Percentiles rank a stretch among this genome's conserved stretches.
Conservation (phyloP, 805 yeast species). For the Candida gorgasii region DNA sequence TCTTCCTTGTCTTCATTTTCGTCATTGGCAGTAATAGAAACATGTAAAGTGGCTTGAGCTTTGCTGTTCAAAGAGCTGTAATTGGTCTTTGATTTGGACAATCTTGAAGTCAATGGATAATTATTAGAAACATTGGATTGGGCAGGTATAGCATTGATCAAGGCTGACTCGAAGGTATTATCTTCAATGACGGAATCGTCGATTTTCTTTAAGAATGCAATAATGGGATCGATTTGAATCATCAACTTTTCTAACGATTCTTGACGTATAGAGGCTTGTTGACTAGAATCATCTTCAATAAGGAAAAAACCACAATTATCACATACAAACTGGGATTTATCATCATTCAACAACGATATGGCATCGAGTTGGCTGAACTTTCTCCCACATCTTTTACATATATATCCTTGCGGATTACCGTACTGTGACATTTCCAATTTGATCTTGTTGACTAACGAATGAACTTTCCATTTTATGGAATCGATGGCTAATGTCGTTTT, state of each 20-base stretch:
- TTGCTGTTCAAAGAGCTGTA: conserved; percentile 40
- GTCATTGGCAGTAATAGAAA: conserved; percentile 85
- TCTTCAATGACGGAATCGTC: conserved; percentile 44
- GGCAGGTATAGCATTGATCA: conserved; percentile 83
- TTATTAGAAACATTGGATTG: conserved; percentile 67
- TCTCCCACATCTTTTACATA: conserved; percentile 82
- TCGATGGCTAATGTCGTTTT: conserved; percentile 94
- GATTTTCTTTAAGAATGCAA: conserved; percentile 66
- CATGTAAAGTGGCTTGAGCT: conserved; percentile 85
- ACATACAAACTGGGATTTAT: conserved; percentile 78
- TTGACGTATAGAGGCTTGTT: conserved; percentile 78
- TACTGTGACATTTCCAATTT: conserved; percentile 83
- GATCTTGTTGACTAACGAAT: conserved; percentile 73
- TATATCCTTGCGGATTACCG: conserved; percentile 90
- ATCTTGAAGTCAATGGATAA: conserved; percentile 59
- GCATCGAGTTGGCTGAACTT: conserved; percentile 88
- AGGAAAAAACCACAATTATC: conserved; percentile 77
- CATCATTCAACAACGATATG: conserved; percentile 75
- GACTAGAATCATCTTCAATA: conserved; percentile 85
- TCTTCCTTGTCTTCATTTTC: conserved; percentile 69
- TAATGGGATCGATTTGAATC: conserved; percentile 87
- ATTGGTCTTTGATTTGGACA: conserved; percentile 26
- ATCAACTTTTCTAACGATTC: conserved; percentile 78
- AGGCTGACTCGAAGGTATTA: conserved; percentile 49
- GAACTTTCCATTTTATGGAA: conserved; percentile 94